Base-by-base conservation (phyloP, 768 basidiomycete species). In the Chalciporus sphaerocephalus region DNA sequence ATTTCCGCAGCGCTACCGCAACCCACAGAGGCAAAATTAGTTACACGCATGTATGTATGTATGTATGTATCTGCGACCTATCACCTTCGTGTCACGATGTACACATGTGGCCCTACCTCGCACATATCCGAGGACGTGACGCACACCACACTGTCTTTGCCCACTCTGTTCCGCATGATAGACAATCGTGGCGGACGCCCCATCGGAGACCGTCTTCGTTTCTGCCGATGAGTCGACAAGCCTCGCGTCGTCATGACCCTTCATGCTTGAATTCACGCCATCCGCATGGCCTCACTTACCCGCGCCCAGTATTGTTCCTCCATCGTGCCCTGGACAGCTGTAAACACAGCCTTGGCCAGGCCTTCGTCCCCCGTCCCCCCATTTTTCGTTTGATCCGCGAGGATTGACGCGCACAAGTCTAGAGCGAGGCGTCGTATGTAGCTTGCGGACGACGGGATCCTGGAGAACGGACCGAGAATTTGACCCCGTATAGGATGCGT, bases 381-480 rank as follows among this genome's bases (percentile, higher is more conserved):
- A 44, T 23, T 37, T 40, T 27, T 40, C 38, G 25, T 27, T 28
- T 53, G 54, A 48, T 56, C 52, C 27, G 46, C 38, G 6, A 60
- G 39, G 7, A 75, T 54, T 8, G 58, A 62, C 15, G 64, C 68
- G 12, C 71, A 83, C 30, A 87, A 67, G 56, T 92, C 83, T 52
- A 95, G 59, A 15, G 76, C 82, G 17, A 92, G 71, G 24, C 72
- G 68, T 45, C 80, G 76, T 34, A 82, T 51, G 17, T 62, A 58
- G 28, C 69, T 65, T 21, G 24, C 56, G 12, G 67, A 50, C 2
- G 46, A 27, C 12, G 79, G 75, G n/a, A 96, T 68, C 60, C 79
- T 86, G 42, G 69, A 64, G 67, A 83, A 97, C 18, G 94, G 94
- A 0, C 94, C 95, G 13, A 70, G 67, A 24, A 93, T 58, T 44